Evolutionary conservation across 1,139 yeast species (phyloP), one percentile per base, ranked within the genome.

Genomic region (Candida sanyaensis): DNA sequence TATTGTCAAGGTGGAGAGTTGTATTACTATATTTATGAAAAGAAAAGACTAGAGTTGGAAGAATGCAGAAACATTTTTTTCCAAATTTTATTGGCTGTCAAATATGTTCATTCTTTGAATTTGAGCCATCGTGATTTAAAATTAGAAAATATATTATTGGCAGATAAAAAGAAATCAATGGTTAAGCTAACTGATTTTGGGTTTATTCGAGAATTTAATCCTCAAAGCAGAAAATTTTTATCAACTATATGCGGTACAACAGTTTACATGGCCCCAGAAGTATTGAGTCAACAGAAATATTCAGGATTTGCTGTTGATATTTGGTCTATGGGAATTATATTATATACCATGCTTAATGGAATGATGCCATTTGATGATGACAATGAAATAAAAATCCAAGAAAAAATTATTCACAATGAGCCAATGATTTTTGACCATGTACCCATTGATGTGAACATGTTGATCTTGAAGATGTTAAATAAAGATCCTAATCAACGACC

Each of bases 241-340:
- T 88, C 88, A 42, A 93, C 97, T 0, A 77, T 91, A 1, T 93
- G 99, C 66, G 99, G 99, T 2, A 93, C 99, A 0, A 83, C 92
- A 0, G 96, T 91, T 5, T 93, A 93, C 62, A 91, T 92, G 97
- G 97, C 99, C 0, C 99, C 99, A 0, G 99, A 93, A 61, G 72
- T 93, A 57, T 72, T 91, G 34, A 71, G 76, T 47, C 79, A 81
- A 52, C 78, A 80, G 48, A 84, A 82, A 47, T 93, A 93, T 62
- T 83, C 84, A 37, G 99, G 98, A 0, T 84, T 87, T 58, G 81
- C 86, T 50, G 78, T 86, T 6, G 99, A 93, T 64, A 82, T 88
- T 2, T 93, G 99, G 99, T 84, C 97, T 0, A 69, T 93, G 50
- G 99, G 99, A 0, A 82, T 93, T 7, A 91, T 93, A n/a, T 68